Base-by-base conservation (phyloP, 208 protist genomes). In the Crithidia acanthocephali region DNA sequence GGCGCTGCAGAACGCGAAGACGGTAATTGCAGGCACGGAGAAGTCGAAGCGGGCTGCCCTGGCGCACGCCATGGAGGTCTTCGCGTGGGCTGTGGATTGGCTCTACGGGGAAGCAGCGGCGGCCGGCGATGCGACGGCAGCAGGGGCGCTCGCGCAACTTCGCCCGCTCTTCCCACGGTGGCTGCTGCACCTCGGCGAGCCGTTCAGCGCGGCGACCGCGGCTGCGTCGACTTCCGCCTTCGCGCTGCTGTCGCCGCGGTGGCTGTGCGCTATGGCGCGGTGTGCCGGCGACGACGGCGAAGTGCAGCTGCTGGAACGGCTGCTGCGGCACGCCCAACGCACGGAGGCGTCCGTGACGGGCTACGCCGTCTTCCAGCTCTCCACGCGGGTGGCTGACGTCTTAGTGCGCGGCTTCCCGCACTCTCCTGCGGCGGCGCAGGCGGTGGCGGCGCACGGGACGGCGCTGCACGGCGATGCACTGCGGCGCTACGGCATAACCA, bases 81-180 rank as follows among this genome's bases (percentile, higher is more conserved):
- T 79, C 33, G 60, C 73, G 11, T 72, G 65, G 73, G 52, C 73
- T 25, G 20, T 79, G 25, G 73, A 79, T 44, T 68, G 50, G 57
- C 23, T 67, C 15, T 68, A 77, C 53, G 37, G 45, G 27, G 27
- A 40, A 20, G 25, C 20, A 20, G 42, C 18, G 3, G 47, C 40
- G 37, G 37, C 4, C 2, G 32, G 20, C 10, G 42, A 55, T 32
- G 30, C 5, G 6, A 20, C 8, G 0, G 63, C 50, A 2, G 45
- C 30, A 11, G 42, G 33, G 30, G 25, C 52, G 10, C 40, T 72
- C 10, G 0, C 10, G 32, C 47, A 42, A 2, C 25, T 72, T 32
- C 50, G 53, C 5, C n/a, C 59, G 4, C 50, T 55, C 15, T 37
- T 79, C 20, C 73, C 65, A 6, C 65, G 40, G 27, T 72, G 66